Evolutionary conservation across 208 protist species (phyloP).

Genomic region (Acanthamoeba lugdunensis): DNA sequence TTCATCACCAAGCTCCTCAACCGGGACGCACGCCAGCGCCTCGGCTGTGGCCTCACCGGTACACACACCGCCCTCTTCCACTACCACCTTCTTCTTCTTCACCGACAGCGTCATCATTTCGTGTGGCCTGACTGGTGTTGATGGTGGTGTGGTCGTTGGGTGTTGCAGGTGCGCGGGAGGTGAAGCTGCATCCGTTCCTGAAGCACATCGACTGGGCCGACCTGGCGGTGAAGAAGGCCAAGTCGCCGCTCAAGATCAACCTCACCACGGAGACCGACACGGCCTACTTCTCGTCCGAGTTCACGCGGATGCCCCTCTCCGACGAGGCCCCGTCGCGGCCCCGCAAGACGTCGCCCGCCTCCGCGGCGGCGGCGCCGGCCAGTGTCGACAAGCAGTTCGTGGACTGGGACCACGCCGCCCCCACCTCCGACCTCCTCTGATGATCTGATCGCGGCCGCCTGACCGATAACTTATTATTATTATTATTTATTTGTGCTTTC

Average conservation of each 20-base stretch:
- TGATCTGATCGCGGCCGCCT: no score
- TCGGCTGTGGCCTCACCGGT: conserved; percentile 55
- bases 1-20: conserved; percentile 71
- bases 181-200: conserved; percentile 68
- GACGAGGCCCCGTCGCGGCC: conserved; percentile 11
- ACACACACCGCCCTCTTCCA: not conserved
- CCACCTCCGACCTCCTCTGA: conserved; percentile 61
- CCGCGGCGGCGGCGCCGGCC: not conserved
- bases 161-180: conserved; percentile 53
- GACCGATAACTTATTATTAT: no score
- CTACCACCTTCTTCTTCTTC: no score
- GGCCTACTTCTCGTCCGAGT: conserved; percentile 72
- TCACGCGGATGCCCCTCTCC: conserved; percentile 66
- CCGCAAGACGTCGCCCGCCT: conserved; percentile 5
- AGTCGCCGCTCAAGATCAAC: conserved; percentile 70
- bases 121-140: not conserved
- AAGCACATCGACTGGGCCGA: conserved; percentile 63
- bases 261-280: conserved; percentile 58
- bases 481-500: no score
- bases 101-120: no score
- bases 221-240: conserved; percentile 59
- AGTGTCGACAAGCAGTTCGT: conserved; percentile 57
- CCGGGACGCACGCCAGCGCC: conserved; percentile 24
- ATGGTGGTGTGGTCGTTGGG: not conserved
- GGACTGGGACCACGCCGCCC: conserved; percentile 60